Evolutionary conservation across 352 stramenopile species (phyloP).

Genomic region (Thraustochytrium sp.): DNA sequence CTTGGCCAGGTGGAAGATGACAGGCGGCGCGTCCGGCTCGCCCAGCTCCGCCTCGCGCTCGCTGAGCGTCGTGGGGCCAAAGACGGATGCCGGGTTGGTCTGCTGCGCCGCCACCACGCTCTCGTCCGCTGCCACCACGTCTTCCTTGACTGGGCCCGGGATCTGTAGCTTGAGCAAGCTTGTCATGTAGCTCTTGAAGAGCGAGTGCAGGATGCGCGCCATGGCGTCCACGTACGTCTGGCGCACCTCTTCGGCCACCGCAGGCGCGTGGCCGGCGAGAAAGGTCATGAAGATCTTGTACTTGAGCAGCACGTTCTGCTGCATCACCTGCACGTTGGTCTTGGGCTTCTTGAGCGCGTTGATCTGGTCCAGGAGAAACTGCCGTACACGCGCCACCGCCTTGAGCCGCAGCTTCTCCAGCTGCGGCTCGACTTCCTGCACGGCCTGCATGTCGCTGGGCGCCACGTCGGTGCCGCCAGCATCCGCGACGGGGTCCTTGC

Average conservation of each 20-base stretch:
- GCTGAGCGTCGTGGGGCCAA: constrained; percentile 54
- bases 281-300: constrained; percentile 93
- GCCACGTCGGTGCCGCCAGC: background rate
- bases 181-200: constrained; percentile 94
- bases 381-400: constrained; percentile 66
- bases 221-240: constrained; percentile 93
- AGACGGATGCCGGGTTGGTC: constrained; percentile 56
- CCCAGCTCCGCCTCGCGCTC: constrained; percentile 81
- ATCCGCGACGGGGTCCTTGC: constrained; percentile 51
- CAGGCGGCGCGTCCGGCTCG: constrained; percentile 65
- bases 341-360: constrained; percentile 88
- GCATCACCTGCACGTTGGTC: constrained; percentile 96
- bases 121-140: constrained; percentile 92
- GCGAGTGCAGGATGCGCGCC: constrained; percentile 85
- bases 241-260: constrained; percentile 88
- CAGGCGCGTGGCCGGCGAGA: constrained; percentile 77
- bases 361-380: constrained; percentile 89
- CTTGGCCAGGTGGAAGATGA: constrained; percentile 88
- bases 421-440: constrained; percentile 82
- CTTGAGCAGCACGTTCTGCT: constrained; percentile 90
- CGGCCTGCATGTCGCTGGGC: constrained; percentile 68
- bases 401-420: constrained; percentile 63
- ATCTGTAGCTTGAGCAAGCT: constrained; percentile 88
- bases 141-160: constrained; percentile 78
- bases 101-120: constrained; percentile 68